Conservation (phyloP, 2,329 filamentous ascomycete genomes). For the Microdochium bolleyi region DNA sequence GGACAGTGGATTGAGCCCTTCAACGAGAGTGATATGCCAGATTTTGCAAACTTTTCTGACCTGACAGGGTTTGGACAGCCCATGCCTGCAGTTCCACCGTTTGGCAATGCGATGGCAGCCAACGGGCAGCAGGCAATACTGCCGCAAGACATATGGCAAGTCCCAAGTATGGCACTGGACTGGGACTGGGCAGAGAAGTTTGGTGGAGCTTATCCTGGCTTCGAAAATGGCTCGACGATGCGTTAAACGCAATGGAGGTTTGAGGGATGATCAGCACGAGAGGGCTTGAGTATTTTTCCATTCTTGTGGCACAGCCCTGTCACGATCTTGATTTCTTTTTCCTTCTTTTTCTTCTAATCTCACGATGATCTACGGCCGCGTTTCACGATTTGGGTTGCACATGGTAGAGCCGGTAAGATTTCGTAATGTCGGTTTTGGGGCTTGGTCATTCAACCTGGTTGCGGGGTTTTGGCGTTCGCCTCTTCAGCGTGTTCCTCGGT, state of each 20-base stretch:
- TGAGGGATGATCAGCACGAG: too few relatives aligned
- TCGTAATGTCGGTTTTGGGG: too few relatives aligned
- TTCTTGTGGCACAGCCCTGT: too few relatives aligned
- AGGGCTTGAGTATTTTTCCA: too few relatives aligned
- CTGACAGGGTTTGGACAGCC: slow-evolving; percentile 34
- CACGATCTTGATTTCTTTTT: too few relatives aligned
- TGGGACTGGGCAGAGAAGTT: slow-evolving; percentile 73
- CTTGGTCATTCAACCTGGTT: too few relatives aligned
- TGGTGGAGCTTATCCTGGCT: slow-evolving; percentile 54
- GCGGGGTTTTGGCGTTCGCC: too few relatives aligned
- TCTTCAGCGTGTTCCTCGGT: too few relatives aligned
- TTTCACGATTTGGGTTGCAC: too few relatives aligned
- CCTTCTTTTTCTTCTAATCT: too few relatives aligned
- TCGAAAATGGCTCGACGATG: slow-evolving; percentile 48
- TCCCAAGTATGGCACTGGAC: slow-evolving; percentile 84
- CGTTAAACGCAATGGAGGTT: not conserved
- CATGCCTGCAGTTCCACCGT: slow-evolving; percentile 13
- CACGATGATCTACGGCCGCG: too few relatives aligned
- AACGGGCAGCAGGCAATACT: slow-evolving; percentile 70
- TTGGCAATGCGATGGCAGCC: slow-evolving; percentile 24
- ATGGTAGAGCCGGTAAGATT: too few relatives aligned
- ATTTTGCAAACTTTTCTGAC: slow-evolving; percentile 37
- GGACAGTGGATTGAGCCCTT: slow-evolving; percentile 12
- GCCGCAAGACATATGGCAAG: slow-evolving; percentile 87
- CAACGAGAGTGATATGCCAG: slow-evolving; percentile 22